Conservation (phyloP, 2,329 filamentous ascomycete genomes). For the Alternaria incomplexa region DNA sequence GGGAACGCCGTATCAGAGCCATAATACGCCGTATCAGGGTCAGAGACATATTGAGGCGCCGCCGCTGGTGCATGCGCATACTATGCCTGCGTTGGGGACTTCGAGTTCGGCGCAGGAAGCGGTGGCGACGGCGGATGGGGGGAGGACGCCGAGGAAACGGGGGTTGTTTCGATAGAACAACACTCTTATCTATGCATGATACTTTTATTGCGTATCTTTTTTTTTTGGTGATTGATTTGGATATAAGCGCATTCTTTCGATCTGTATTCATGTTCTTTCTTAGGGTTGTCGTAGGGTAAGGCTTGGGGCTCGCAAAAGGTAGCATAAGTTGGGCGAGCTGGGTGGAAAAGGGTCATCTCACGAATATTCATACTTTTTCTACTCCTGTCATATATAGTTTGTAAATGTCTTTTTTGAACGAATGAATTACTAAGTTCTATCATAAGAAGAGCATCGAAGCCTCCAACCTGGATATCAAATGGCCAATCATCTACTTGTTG, state of each 20-base stretch:
- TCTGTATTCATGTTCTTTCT: background rate
- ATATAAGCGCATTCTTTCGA: background rate
- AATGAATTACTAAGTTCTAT: constrained; percentile 5
- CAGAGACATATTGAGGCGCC: constrained; percentile 27
- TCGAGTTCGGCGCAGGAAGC: constrained; percentile 14
- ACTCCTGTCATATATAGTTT: background rate
- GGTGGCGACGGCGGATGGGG: constrained; percentile 6
- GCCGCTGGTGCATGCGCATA: constrained; percentile 33
- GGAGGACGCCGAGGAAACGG: constrained; percentile 27
- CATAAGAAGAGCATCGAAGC: constrained; percentile 1
- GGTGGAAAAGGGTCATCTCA: background rate
- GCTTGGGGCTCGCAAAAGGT: background rate
- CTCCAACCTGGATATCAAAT: constrained; percentile 9
- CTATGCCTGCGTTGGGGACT: constrained; percentile 34
- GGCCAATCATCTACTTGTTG: background rate
- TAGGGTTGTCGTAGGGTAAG: background rate
- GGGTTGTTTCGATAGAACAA: constrained; percentile 19
- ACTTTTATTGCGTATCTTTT: background rate
- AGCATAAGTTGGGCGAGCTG: background rate
- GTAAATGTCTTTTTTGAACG: background rate
- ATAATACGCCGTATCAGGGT: constrained; percentile 1
- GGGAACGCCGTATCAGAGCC: constrained; percentile 26
- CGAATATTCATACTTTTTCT: no score
- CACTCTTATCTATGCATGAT: background rate
- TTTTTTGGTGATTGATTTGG: background rate